These are phyloP conservation scores for Ziziphus jujuba DNA, from an alignment of 306 rosid genomes.

Conservation along the genomic window DNA sequence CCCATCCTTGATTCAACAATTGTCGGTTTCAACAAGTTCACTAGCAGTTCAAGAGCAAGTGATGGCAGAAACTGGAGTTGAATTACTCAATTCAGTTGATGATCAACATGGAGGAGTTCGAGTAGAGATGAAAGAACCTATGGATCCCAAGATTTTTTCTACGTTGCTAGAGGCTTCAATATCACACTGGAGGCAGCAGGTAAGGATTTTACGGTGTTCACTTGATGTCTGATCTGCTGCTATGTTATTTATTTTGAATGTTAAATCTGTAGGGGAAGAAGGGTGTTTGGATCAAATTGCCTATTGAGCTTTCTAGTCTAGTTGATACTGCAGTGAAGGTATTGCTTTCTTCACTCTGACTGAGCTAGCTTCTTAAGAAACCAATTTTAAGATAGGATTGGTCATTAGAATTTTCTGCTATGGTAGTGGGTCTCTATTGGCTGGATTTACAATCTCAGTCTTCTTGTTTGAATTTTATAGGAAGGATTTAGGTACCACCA, in stretches of 20 bases:
- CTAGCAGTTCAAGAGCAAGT: conserved; percentile 21
- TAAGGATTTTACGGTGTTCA: conserved; percentile 12
- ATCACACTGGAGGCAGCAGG: conserved; percentile 64
- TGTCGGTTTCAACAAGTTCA: conserved; percentile 31
- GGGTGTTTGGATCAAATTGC: conserved; percentile 84
- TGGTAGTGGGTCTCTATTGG: neutral
- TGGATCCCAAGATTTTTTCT: conserved; percentile 50
- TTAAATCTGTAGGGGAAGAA: conserved; percentile 58
- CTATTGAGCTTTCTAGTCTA: conserved; percentile 55
- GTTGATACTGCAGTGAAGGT: conserved; percentile 66
- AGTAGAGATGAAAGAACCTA: conserved; percentile 48
- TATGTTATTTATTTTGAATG: neutral
- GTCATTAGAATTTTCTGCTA: neutral
- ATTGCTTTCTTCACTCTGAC: neutral
- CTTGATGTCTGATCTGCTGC: conserved; percentile 6
- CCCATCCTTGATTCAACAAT: conserved; percentile 20
- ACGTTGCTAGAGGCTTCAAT: conserved; percentile 54
- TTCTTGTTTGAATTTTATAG: conserved; percentile 34
- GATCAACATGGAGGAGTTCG: conserved; percentile 70
- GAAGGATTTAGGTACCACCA: conserved; percentile 87
- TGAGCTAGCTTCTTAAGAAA: conserved; percentile 10
- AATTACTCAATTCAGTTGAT: conserved; percentile 42
- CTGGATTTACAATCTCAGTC: neutral
- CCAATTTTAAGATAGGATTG: neutral
- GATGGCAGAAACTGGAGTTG: conserved; percentile 17